Evolutionary conservation across 108 stramenopile species (phyloP).

Genomic region (Skeletonema potamos): DNA sequence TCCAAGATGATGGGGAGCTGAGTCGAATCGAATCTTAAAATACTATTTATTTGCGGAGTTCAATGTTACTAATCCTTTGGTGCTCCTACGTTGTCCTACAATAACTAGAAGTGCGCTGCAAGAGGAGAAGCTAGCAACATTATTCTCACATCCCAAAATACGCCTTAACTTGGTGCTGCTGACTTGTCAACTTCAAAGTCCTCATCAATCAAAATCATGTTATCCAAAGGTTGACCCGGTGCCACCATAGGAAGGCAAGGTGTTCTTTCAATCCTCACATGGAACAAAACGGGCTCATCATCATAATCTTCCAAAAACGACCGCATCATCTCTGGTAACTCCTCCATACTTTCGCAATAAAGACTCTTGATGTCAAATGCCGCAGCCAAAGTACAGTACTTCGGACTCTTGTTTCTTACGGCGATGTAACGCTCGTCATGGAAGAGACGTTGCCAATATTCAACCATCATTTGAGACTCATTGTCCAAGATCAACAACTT

Average conservation of each 20-base stretch:
- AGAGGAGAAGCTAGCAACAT: neutral
- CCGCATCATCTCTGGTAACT: conserved; percentile 75
- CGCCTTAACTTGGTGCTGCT: conserved; percentile 82
- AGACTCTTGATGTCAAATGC: conserved; percentile 83
- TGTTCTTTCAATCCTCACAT: conserved; percentile 83
- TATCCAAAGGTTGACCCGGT: conserved; percentile 83
- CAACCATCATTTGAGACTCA: conserved; percentile 93
- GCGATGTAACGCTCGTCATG: conserved; percentile 87
- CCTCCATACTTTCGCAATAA: conserved; percentile 73
- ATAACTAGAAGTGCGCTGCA: neutral
- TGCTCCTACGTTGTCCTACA: neutral
- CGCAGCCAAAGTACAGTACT: conserved; percentile 71
- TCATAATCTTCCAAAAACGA: conserved; percentile 83
- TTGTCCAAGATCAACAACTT: conserved; percentile 92
- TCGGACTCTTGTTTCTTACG: conserved; percentile 82
- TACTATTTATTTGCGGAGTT: neutral
- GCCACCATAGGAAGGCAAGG: conserved; percentile 88
- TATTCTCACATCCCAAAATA: neutral
- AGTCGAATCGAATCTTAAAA: neutral
- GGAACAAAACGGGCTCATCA: conserved; percentile 90
- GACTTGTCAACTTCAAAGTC: conserved; percentile 76
- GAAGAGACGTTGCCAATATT: conserved; percentile 93
- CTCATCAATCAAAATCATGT: conserved; percentile 87
- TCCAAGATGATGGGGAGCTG: neutral
- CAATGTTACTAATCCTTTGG: neutral